Percentiles rank a stretch among this genome's conserved stretches.
Evolutionary conservation across 2,329 filamentous ascomycete species (phyloP).

Genomic region (Thielaviopsis euricoi): DNA sequence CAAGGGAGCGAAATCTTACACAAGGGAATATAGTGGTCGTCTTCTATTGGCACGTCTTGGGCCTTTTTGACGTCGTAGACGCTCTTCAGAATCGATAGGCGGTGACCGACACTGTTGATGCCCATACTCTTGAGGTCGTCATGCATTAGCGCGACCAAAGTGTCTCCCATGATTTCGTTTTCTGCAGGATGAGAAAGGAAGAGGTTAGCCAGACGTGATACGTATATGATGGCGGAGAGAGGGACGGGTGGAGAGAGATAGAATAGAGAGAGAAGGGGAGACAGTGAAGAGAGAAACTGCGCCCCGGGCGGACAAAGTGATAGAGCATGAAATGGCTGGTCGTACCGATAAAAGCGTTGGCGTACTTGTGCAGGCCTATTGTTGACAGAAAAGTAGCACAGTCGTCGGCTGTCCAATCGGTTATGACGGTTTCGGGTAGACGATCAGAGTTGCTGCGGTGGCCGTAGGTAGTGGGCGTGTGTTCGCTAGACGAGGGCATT

Average conservation of each 20-base stretch:
- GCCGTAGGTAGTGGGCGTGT: conserved; percentile 65
- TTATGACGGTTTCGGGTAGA: conserved; percentile 58
- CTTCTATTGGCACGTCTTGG: conserved; percentile 79
- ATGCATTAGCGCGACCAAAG: conserved; percentile 72
- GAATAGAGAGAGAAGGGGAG: too few relatives aligned
- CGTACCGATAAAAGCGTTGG: conserved; percentile 67
- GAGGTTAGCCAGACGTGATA: neutral
- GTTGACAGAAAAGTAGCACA: conserved; percentile 75
- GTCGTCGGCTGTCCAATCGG: conserved; percentile 71
- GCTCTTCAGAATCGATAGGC: conserved; percentile 84
- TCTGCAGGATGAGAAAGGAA: conserved; percentile 33
- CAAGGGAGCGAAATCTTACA: conserved; percentile 35
- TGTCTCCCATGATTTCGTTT: conserved; percentile 87
- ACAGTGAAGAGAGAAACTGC: too few relatives aligned
- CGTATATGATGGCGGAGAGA: neutral
- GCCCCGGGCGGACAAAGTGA: too few relatives aligned
- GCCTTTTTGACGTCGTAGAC: conserved; percentile 94
- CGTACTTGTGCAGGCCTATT: conserved; percentile 69
- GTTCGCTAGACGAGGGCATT: conserved; percentile 49
- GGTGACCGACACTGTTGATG: conserved; percentile 80
- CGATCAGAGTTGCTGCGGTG: conserved; percentile 47
- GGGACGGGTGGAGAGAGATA: too few relatives aligned
- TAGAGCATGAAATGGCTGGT: too few relatives aligned
- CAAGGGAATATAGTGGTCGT: conserved; percentile 82
- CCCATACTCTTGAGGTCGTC: conserved; percentile 94